A percentile compares a stretch with the other conserved stretches of the same genome.
Evolutionary conservation across 1,284 basidiomycete genomes (phyloP).

Genomic region (Tilletia caries): DNA sequence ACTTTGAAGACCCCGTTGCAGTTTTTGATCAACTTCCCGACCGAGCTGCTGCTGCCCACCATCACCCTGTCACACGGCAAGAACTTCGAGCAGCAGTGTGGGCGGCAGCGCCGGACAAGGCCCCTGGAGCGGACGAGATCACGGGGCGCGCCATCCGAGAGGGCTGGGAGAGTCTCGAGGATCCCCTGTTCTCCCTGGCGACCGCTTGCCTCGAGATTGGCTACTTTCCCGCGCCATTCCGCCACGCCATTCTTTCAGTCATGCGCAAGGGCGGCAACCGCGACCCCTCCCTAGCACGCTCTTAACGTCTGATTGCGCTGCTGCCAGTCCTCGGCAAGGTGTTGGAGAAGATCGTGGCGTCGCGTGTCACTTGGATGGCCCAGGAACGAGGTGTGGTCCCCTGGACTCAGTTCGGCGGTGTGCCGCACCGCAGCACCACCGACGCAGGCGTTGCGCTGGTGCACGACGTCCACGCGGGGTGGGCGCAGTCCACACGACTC

Average conservation of each 20-base stretch:
- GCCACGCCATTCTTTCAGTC: neutral
- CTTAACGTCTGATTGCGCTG: slow-evolving; percentile 2
- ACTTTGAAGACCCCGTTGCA: neutral
- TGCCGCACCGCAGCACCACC: neutral
- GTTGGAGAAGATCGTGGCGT: neutral
- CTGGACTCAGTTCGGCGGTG: neutral
- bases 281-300: neutral
- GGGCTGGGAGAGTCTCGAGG: neutral
- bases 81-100: neutral
- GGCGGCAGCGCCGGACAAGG: slow-evolving; percentile 6
- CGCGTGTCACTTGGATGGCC: neutral
- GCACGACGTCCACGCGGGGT: neutral
- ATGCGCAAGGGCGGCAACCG: neutral
- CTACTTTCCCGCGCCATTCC: neutral
- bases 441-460: neutral
- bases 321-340: slow-evolving; percentile 1
- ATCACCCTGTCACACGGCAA: neutral
- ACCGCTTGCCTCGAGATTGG: neutral
- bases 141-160: neutral
- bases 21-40: neutral
- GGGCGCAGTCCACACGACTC: neutral
- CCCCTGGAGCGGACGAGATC: slow-evolving; percentile 12
- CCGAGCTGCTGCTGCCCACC: neutral
- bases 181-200: neutral
- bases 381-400: neutral